These are phyloP conservation scores for Phytophthora constricta DNA, from an alignment of 352 stramenopile genomes.

Conservation along the genomic window DNA sequence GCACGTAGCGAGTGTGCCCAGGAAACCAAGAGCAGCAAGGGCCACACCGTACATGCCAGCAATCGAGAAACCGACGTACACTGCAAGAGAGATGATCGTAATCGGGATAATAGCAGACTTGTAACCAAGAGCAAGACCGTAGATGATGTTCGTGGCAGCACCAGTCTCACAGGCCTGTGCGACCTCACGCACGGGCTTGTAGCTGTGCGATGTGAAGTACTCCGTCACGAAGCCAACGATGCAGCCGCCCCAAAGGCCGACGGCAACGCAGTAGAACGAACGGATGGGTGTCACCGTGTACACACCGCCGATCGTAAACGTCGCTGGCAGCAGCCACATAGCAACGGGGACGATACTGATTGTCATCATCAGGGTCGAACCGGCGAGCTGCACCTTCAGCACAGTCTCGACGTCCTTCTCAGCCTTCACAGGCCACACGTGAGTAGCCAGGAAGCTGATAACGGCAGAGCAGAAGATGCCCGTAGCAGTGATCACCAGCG, in stretches of 20 bases:
- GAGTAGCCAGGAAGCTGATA: slow-evolving; percentile 97
- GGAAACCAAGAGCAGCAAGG: slow-evolving; percentile 98
- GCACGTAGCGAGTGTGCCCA: slow-evolving; percentile 98
- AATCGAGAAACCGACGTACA: slow-evolving; percentile 97
- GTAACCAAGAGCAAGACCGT: slow-evolving; percentile 99
- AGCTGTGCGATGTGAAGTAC: slow-evolving; percentile 99
- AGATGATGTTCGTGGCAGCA: slow-evolving; percentile 99
- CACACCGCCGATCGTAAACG: slow-evolving; percentile 86
- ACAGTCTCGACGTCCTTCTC: slow-evolving; percentile 97
- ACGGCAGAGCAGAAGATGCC: slow-evolving; percentile 98
- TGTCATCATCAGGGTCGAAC: slow-evolving; percentile 97
- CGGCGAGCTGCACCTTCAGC: slow-evolving; percentile 98
- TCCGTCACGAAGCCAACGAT: slow-evolving; percentile 99
- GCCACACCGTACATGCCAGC: slow-evolving; percentile 98
- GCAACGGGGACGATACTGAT: slow-evolving; percentile 91
- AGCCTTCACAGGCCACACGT: slow-evolving; percentile 94
- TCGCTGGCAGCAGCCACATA: slow-evolving; percentile 91
- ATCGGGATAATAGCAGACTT: slow-evolving; percentile 99
- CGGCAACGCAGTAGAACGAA: slow-evolving; percentile 93
- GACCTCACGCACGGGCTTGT: slow-evolving; percentile 96
- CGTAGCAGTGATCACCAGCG: slow-evolving; percentile 95
- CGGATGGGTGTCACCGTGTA: slow-evolving; percentile 86
- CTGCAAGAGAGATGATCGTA: slow-evolving; percentile 96
- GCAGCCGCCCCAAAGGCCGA: slow-evolving; percentile 97
- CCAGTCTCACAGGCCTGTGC: slow-evolving; percentile 98